Conservation (phyloP, 148 eudicot genomes). For the Cornus florida region DNA sequence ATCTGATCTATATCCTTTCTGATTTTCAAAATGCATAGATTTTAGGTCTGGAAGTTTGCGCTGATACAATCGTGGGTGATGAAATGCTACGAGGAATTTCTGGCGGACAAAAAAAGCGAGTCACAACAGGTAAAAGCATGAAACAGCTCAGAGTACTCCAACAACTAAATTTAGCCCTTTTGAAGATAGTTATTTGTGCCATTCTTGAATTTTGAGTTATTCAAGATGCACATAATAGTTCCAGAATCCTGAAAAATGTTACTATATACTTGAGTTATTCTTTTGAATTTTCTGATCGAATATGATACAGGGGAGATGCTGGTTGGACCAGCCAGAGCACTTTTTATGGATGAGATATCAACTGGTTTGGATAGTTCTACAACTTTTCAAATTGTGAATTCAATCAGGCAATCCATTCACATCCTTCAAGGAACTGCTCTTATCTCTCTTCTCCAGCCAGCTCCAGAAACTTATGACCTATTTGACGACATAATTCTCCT, state of each 20-base stretch:
- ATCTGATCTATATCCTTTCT: not conserved
- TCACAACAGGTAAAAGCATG: slow-evolving; percentile 46
- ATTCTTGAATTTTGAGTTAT: not conserved
- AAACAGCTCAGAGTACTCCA: not conserved
- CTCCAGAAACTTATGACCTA: slow-evolving; percentile 80
- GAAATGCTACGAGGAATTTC: slow-evolving; percentile 69
- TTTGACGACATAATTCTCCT: slow-evolving; percentile 87
- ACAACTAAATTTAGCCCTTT: not conserved
- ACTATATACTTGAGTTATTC: not conserved
- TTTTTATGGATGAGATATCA: slow-evolving; percentile 94
- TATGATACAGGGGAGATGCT: slow-evolving; percentile 73
- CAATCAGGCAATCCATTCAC: slow-evolving; percentile 75
- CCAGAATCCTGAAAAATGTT: not conserved
- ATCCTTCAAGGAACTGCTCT: slow-evolving; percentile 79
- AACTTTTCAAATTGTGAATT: slow-evolving; percentile 82
- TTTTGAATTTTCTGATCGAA: not conserved
- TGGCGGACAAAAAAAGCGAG: slow-evolving; percentile 61
- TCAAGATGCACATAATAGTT: not conserved
- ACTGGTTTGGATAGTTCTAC: slow-evolving; percentile 93
- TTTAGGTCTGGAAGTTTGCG: slow-evolving; percentile 62
- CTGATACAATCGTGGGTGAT: slow-evolving; percentile 64
- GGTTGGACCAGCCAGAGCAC: slow-evolving; percentile 86
- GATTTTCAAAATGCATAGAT: slow-evolving; percentile 31
- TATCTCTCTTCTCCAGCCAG: slow-evolving; percentile 85
- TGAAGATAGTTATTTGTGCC: not conserved